Base-by-base conservation (phyloP, 345 rosid genomes). In the Acer campestre region DNA sequence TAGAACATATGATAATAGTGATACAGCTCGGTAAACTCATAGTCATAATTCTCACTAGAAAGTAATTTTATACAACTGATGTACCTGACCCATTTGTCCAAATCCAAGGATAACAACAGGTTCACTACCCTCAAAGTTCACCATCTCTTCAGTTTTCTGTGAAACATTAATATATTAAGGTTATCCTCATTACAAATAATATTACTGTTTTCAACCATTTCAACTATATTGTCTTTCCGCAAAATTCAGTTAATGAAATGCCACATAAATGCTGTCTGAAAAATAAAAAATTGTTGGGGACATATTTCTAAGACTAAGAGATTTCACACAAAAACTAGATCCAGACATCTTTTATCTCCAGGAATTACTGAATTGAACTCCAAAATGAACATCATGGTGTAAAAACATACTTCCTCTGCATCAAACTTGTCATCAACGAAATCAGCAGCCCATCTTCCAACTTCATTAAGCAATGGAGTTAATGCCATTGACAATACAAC, bases 31-130 rank as follows among this genome's bases (percentile, higher is more conserved):
- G 63, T n/a, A 42, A 59, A 53, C 70, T 40, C 20, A 61, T 18
- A 51, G 10, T 40, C 18, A 56, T 18, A 51, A 14, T 42, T 59
- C 38, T 71, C 59, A 66, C 20, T 61, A 23, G 53, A 78, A 70
- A 22, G 59, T 17, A 31, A 20, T 25, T n/a, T 31, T 66, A 35
- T 48, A 22, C 22, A 49, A 55, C 48, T 53, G 44, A 23, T 42
- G 59, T 81, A 95, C 97, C 97, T 95, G 98, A 75, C 98, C 97
- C 97, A 93, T 93, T 88, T 93, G 98, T 74, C 93, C 94, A 78
- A 95, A 95, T 84, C 99, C 99, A 75, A 95, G 71, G 77, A 95
- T 89, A 68, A 95, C 96, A 82, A 95, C 85, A 67, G 99, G 97
- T 80, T 95, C 98, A 49, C 88, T 88, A 69, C 82, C 92, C 73